Evolutionary conservation across 257 asterid genomes (phyloP).

Genomic region (Solanum paucissectum): DNA sequence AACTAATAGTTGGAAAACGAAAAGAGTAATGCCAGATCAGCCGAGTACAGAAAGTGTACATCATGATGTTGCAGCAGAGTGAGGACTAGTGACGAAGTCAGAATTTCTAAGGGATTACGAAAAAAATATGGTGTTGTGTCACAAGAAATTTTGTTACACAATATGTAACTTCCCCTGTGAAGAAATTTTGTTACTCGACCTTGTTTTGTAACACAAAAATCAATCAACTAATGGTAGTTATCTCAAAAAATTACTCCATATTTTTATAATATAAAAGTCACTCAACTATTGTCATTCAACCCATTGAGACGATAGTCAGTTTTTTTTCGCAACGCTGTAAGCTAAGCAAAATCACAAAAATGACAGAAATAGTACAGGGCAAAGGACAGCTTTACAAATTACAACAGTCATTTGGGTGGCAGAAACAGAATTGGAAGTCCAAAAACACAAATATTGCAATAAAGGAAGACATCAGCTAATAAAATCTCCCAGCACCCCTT

Average conservation of each 20-base stretch:
- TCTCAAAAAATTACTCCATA: neutral
- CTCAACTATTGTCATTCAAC: neutral
- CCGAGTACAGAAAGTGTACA: neutral
- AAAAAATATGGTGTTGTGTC: neutral
- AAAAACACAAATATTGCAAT: neutral
- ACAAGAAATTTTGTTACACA: neutral
- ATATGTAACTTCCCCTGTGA: neutral
- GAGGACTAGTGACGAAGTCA: neutral
- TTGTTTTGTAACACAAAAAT: too few species aligned
- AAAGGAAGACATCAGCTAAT: neutral
- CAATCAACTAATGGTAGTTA: too few species aligned
- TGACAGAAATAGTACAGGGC: neutral
- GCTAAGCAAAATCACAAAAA: neutral
- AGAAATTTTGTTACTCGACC: neutral
- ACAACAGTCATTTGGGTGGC: neutral
- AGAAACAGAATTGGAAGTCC: neutral
- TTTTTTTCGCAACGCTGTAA: neutral
- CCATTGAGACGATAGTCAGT: neutral
- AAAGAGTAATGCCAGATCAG: neutral
- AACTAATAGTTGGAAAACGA: neutral
- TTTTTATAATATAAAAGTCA: neutral
- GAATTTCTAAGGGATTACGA: neutral
- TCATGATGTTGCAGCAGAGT: neutral
- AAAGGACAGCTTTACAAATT: neutral
- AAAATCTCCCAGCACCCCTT: neutral